Evolutionary conservation across 2,329 filamentous ascomycete genomes (phyloP).

Genomic region (Myrmaecium sp.): DNA sequence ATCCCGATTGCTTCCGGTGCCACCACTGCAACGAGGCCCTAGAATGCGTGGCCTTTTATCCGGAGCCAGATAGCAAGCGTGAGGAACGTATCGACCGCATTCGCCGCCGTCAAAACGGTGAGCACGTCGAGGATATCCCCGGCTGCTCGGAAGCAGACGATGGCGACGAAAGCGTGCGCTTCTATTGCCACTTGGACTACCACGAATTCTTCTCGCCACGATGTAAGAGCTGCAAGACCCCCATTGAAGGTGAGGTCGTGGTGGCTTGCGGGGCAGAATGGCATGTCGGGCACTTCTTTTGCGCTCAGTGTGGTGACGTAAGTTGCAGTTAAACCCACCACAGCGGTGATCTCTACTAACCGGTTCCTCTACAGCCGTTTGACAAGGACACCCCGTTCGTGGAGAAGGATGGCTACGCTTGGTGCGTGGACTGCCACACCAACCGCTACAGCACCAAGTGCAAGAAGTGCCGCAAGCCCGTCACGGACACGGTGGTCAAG

Average conservation of each 20-base stretch:
- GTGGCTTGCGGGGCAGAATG: slow-evolving; percentile 89
- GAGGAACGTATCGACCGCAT: slow-evolving; percentile 59
- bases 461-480: slow-evolving; percentile 63
- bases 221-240: slow-evolving; percentile 91
- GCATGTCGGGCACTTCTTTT: slow-evolving; percentile 98
- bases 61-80: slow-evolving; percentile 63
- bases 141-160: slow-evolving; percentile 46
- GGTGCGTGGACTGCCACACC: slow-evolving; percentile 88
- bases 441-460: slow-evolving; percentile 84
- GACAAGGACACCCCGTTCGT: slow-evolving; percentile 60
- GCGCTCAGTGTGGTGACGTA: slow-evolving; percentile 84
- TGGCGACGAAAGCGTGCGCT: slow-evolving; percentile 54
- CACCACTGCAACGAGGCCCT: slow-evolving; percentile 73
- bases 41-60: slow-evolving; percentile 91
- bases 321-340: slow-evolving; percentile 7
- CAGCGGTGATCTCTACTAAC: slow-evolving; percentile 4
- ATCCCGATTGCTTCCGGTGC: slow-evolving; percentile 85
- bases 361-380: slow-evolving; percentile 31
- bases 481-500: slow-evolving; percentile 78
- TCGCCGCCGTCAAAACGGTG: slow-evolving; percentile 36
- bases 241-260: slow-evolving; percentile 88
- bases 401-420: slow-evolving; percentile 94
- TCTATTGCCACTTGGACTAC: slow-evolving; percentile 98
- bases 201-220: slow-evolving; percentile 85
- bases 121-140: slow-evolving; percentile 40